Percentiles rank a stretch among this genome's conserved stretches.
These are phyloP conservation scores for Cryomyces minteri DNA, from an alignment of 495 filamentous ascomycete species.

Conservation along the genomic window DNA sequence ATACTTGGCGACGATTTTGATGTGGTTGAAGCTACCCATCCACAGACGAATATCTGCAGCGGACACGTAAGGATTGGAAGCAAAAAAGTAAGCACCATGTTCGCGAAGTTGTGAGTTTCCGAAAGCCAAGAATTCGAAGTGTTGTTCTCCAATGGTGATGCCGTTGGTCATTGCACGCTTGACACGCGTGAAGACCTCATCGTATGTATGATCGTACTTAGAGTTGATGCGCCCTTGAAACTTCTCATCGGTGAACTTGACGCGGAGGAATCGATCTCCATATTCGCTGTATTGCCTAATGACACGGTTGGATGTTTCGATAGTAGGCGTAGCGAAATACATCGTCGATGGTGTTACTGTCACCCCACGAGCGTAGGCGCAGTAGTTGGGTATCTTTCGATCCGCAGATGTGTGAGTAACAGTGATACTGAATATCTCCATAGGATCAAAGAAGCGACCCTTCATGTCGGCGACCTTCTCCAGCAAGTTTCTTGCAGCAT, in stretches of 20 bases:
- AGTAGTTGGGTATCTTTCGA: slow-evolving; percentile 47
- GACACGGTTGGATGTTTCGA: slow-evolving; percentile 80
- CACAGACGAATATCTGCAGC: slow-evolving; percentile 63
- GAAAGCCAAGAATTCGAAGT: slow-evolving; percentile 83
- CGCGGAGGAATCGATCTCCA: slow-evolving; percentile 72
- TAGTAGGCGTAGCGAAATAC: slow-evolving; percentile 52
- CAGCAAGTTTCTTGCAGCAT: slow-evolving; percentile 33
- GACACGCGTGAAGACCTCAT: slow-evolving; percentile 59
- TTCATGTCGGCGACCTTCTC: slow-evolving; percentile 44
- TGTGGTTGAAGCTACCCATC: slow-evolving; percentile 79
- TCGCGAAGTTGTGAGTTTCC: slow-evolving; percentile 93
- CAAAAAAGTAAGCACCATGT: slow-evolving; percentile 81
- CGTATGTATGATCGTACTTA: slow-evolving; percentile 33
- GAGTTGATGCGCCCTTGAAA: slow-evolving; percentile 39
- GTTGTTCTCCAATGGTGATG: slow-evolving; percentile 61
- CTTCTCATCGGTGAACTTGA: slow-evolving; percentile 79
- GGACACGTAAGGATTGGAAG: slow-evolving; percentile 36
- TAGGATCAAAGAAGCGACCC: slow-evolving; percentile 45
- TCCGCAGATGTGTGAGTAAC: slow-evolving; percentile 26
- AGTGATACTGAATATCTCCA: slow-evolving; percentile 46
- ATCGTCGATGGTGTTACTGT: slow-evolving; percentile 71
- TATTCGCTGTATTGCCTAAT: slow-evolving; percentile 49
- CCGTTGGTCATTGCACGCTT: slow-evolving; percentile 55
- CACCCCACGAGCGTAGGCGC: slow-evolving; percentile 54
- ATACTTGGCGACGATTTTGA: slow-evolving; percentile 64